Evolutionary conservation across 2,329 filamentous ascomycete genomes (phyloP).

Genomic region (Xylariaceae sp.): DNA sequence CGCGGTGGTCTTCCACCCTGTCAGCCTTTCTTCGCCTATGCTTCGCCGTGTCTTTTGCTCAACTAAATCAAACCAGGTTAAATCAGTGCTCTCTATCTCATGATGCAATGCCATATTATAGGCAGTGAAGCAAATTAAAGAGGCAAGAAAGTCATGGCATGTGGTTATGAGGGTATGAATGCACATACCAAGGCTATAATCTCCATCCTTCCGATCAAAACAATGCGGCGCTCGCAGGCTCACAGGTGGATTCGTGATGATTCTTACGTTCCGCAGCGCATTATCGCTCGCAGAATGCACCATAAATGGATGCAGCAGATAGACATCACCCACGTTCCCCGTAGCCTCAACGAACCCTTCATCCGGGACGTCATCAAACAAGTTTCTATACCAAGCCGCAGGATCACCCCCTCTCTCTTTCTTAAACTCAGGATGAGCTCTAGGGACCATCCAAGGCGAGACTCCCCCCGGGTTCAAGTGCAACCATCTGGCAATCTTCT

Average conservation of each 20-base stretch:
- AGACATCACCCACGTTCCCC: conserved; percentile 53
- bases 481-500: conserved; percentile 53
- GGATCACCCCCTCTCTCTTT: conserved; percentile 38
- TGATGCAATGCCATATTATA: neutral
- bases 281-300: conserved; percentile 53
- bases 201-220: conserved; percentile 45
- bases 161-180: too few species aligned
- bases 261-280: conserved; percentile 39
- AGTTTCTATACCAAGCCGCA: conserved; percentile 45
- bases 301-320: conserved; percentile 58
- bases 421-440: conserved; percentile 45
- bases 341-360: conserved; percentile 49
- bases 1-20: conserved; percentile 49
- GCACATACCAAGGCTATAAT: conserved; percentile 43
- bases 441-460: conserved; percentile 59
- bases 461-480: conserved; percentile 62
- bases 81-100: neutral
- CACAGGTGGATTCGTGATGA: conserved; percentile 57
- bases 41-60: conserved; percentile 51
- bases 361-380: conserved; percentile 34
- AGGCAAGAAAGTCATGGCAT: neutral
- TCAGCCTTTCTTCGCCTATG: conserved; percentile 44
- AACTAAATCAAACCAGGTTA: conserved; percentile 29
- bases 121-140: neutral
- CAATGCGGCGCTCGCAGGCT: conserved; percentile 47